Evolutionary conservation across 108 stramenopile species (phyloP).

Genomic region (Nannochloropsis gaditana): DNA sequence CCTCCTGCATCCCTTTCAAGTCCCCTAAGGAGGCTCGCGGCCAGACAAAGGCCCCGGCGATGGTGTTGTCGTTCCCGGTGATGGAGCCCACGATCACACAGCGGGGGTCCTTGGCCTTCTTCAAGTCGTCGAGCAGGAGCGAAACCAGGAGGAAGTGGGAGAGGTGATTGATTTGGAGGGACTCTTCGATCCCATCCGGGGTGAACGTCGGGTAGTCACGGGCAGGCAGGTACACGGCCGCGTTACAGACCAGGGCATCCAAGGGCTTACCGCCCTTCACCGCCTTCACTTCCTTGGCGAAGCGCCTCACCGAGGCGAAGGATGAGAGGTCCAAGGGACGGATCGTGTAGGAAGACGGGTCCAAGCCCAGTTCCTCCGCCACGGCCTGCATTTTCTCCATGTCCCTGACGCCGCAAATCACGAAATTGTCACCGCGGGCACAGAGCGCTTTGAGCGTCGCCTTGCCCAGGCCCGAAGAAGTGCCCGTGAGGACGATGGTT

Average conservation of each 20-base stretch:
- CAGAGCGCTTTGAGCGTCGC: constrained; percentile 65
- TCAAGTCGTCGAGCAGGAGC: constrained; percentile 76
- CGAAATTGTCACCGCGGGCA: constrained; percentile 79
- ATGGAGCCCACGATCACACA: constrained; percentile 84
- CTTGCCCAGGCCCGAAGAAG: constrained; percentile 81
- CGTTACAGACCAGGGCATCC: constrained; percentile 87
- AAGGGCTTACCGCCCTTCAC: constrained; percentile 76
- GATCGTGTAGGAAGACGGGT: constrained; percentile 48
- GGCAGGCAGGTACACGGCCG: constrained; percentile 86
- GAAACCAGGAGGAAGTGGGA: constrained; percentile 80
- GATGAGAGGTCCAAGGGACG: constrained; percentile 85
- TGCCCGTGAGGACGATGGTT: constrained; percentile 77
- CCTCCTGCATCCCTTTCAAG: constrained; percentile 69
- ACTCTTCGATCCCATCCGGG: constrained; percentile 87
- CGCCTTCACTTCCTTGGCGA: constrained; percentile 86
- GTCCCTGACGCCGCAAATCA: constrained; percentile 84
- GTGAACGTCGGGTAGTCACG: constrained; percentile 79
- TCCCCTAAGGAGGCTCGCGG: constrained; percentile 84
- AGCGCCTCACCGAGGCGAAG: constrained; percentile 76
- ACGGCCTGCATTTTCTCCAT: constrained; percentile 59
- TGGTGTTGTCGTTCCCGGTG: constrained; percentile 87
- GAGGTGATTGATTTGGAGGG: constrained; percentile 85
- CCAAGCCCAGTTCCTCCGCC: constrained; percentile 40
- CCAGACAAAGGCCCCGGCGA: constrained; percentile 82
- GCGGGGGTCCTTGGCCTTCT: constrained; percentile 76